A percentile compares a stretch with the other conserved stretches of the same genome.
Conservation (phyloP, 352 stramenopile genomes). For the Globisporangium iwayamae region DNA sequence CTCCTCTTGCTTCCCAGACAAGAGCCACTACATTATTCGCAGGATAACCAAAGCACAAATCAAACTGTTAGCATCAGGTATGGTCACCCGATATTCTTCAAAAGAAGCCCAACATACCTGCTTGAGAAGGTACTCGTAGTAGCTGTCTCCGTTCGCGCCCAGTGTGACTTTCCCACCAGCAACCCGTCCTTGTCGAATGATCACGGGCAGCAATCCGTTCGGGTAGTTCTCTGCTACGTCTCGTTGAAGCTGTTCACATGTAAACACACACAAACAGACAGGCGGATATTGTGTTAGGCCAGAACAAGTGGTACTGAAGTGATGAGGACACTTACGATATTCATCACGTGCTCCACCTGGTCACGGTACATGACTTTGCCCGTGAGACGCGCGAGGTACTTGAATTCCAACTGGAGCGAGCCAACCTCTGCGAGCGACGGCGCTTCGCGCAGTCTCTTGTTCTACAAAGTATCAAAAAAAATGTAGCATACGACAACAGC, state of each 20-base stretch:
- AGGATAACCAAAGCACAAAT: too few species aligned
- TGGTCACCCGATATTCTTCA: not conserved
- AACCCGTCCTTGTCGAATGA: constrained; percentile 40
- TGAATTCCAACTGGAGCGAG: constrained; percentile 80
- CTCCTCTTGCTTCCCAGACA: constrained; percentile 68
- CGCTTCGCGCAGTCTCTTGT: constrained; percentile 30
- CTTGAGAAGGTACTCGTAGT: constrained; percentile 86
- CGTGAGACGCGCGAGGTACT: constrained; percentile 66
- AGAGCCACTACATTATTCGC: constrained; percentile 41
- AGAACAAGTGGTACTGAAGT: not conserved
- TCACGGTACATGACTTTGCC: constrained; percentile 56
- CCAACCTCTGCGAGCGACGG: constrained; percentile 63
- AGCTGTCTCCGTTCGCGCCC: constrained; percentile 75
- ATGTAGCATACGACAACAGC: too few species aligned
- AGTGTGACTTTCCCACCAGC: constrained; percentile 56
- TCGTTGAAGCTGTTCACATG: constrained; percentile 32
- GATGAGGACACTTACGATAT: constrained; percentile 34
- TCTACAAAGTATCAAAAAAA: constrained; percentile 14
- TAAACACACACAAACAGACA: not conserved
- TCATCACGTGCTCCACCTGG: constrained; percentile 67
- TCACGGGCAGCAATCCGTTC: constrained; percentile 49
- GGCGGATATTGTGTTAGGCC: too few species aligned
- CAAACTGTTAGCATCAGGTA: not conserved
- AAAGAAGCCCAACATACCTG: constrained; percentile 35
- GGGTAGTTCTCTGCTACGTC: constrained; percentile 53